Evolutionary conservation across 2,329 filamentous ascomycete species (phyloP).

Genomic region (Talaromyces sp.): DNA sequence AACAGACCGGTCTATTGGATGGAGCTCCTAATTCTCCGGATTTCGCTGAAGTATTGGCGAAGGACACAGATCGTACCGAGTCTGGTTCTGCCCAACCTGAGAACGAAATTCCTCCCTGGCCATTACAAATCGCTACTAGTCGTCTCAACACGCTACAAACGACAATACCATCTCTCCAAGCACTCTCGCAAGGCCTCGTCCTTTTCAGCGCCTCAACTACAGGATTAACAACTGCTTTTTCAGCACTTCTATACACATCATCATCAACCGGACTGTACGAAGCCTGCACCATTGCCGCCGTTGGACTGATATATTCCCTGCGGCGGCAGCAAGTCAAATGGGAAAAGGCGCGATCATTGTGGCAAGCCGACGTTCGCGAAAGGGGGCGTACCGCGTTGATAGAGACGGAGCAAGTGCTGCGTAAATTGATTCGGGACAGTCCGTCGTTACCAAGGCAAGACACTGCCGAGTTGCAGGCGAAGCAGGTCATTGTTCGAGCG

Average conservation of each 20-base stretch:
- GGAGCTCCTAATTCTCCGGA: conserved; percentile 12
- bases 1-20: conserved; percentile 57
- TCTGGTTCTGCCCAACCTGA: conserved; percentile 2
- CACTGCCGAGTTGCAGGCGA: conserved; percentile 39
- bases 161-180: conserved; percentile 68
- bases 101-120: conserved; percentile 56
- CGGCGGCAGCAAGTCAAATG: conserved; percentile 58
- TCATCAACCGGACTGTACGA: conserved; percentile 54
- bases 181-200: conserved; percentile 70
- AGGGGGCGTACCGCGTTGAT: conserved; percentile 56
- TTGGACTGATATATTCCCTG: conserved; percentile 57
- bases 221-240: conserved; percentile 57
- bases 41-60: conserved; percentile 11
- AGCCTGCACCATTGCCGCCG: conserved; percentile 56
- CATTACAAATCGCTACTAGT: conserved; percentile 67
- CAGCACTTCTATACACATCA: conserved; percentile 55
- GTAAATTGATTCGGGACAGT: conserved; percentile 45
- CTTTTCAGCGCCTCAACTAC: conserved; percentile 72
- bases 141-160: conserved; percentile 64
- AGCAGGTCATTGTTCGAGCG: conserved; percentile 46
- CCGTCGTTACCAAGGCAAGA: conserved; percentile 35
- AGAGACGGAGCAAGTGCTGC: conserved; percentile 51
- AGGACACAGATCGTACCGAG: conserved; percentile 21
- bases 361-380: conserved; percentile 54
- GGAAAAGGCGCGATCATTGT: conserved; percentile 52